These are phyloP conservation scores for Neoarthrinium moseri DNA, from an alignment of 2,329 filamentous ascomycete species.

Conservation along the genomic window DNA sequence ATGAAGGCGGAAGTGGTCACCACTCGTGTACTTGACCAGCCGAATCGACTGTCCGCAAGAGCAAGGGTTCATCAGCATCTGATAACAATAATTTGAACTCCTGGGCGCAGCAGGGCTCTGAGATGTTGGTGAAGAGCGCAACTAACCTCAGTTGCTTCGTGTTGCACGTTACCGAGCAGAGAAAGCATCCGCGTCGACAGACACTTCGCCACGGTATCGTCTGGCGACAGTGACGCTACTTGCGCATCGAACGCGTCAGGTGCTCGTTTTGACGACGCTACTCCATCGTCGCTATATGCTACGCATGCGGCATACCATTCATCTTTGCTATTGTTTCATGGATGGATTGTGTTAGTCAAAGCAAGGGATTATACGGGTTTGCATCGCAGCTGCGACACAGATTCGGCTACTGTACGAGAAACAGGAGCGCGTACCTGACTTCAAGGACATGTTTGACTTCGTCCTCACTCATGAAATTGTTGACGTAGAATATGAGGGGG, in stretches of 20 bases:
- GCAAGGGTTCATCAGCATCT: no score
- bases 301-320: neutral
- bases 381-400: no score
- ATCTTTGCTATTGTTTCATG: neutral
- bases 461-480: neutral
- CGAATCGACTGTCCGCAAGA: conserved; percentile 13
- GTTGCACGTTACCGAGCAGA: neutral
- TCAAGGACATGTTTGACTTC: neutral
- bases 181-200: neutral
- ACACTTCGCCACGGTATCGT: neutral
- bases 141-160: neutral
- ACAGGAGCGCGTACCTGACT: neutral
- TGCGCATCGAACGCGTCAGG: neutral
- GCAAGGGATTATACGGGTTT: neutral
- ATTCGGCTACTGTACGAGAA: neutral
- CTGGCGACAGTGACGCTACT: neutral
- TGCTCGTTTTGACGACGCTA: neutral
- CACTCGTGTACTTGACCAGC: conserved; percentile 16
- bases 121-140: no score
- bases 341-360: neutral
- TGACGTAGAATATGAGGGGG: neutral
- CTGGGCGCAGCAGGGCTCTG: no score
- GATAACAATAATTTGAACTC: no score
- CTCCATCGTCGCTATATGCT: neutral
- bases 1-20: conserved; percentile 13